Base-by-base conservation (phyloP, 129 eudicot genomes). In the Logfia minima region DNA sequence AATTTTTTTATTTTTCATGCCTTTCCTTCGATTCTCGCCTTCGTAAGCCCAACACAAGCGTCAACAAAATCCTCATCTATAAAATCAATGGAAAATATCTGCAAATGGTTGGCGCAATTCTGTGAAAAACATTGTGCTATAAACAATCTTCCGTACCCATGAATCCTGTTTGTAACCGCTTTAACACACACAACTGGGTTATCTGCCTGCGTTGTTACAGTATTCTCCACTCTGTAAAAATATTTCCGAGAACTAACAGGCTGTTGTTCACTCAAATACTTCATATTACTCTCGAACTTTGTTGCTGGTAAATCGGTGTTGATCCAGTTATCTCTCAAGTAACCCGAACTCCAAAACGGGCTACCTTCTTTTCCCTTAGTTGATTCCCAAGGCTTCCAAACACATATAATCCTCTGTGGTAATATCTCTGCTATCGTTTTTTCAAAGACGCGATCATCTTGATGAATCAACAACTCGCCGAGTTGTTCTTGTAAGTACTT, bases 171-270 rank as follows among this genome's bases (percentile, higher is more conserved):
- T 8, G 98, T 88, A 19, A 93, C 98, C 0, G 93, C 86, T 52
- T 82, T 88, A 67, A 93, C 98, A 66, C 93, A 93, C 85, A 93
- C 32, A 7, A 90, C 58, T 7, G 90, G 98, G 81, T 93, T 90
- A 74, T 93, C 98, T 13, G 97, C 85, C 32, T 87, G 90, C 0
- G 98, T 92, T 9, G 97, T 93, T 4, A 90, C 92, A 1, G 98
- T 93, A 59, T 90, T 90, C 85, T 90, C 97, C 68, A 93, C 98
- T 84, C 98, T 79, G 79, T 93, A 93, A 70, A 93, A 93, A 80
- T 51, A 85, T 70, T 82, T 90, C 84, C 97, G 52, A 1, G 82
- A 43, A 23, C 68, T 75, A 29, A 77, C 79, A 2, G 96, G 79
- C 6, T 70, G 86, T 59, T 93, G 96, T 66, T 93, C 80, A 17